Evolutionary conservation across 257 asterid genomes (phyloP).

Genomic region (Handroanthus guayacan): DNA sequence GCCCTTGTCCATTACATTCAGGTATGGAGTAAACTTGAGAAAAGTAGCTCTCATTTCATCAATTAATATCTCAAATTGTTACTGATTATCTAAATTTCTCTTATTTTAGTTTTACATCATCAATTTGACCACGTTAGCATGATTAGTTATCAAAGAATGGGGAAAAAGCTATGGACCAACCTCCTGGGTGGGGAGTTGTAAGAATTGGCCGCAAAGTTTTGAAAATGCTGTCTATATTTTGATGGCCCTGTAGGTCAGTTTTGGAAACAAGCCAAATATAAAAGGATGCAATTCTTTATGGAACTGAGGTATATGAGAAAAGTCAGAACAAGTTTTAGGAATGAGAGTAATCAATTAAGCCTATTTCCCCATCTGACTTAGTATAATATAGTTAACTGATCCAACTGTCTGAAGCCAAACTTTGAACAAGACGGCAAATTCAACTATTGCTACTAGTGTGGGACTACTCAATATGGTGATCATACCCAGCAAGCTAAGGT

Average conservation of each 20-base stretch:
- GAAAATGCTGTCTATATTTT: not conserved
- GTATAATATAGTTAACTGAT: not conserved
- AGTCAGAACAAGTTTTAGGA: not conserved
- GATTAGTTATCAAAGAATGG: constrained; percentile 6
- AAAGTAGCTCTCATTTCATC: constrained; percentile 4
- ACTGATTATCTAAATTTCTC: constrained; percentile 2
- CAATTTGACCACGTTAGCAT: constrained; percentile 5
- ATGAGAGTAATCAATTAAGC: not conserved
- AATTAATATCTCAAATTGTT: constrained; percentile 9
- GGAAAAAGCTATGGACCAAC: not conserved
- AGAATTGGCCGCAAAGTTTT: not conserved
- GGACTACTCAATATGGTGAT: not conserved
- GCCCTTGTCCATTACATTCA: constrained; percentile 93
- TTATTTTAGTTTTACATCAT: not conserved
- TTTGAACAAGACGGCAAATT: not conserved
- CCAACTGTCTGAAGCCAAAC: not conserved
- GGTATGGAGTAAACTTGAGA: constrained; percentile 50
- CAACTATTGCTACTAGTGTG: not conserved
- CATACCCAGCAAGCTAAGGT: not conserved
- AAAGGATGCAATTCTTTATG: not conserved
- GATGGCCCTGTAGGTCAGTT: not conserved
- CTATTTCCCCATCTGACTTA: not conserved
- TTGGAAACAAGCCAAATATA: not conserved
- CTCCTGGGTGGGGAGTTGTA: not conserved
- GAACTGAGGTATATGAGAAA: not conserved